Conservation (phyloP, 2,329 filamentous ascomycete species). For the Trichothecium sympodiale region DNA sequence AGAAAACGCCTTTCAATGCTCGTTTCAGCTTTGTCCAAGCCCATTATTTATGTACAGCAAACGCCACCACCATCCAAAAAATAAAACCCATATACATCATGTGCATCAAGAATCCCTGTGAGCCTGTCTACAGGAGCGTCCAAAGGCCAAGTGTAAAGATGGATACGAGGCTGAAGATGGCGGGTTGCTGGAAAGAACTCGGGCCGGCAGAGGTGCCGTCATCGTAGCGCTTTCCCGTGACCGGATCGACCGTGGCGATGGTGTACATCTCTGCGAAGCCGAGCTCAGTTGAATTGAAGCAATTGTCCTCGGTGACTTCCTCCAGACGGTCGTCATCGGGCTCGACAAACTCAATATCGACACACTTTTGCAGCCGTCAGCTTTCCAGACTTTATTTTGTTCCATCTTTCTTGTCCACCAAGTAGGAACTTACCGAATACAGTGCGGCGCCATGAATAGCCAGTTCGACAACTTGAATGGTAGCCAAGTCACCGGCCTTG, state of each 20-base stretch:
- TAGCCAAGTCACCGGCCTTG: constrained; percentile 75
- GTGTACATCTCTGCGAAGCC: constrained; percentile 70
- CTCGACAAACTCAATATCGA: constrained; percentile 85
- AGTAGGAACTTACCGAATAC: constrained; percentile 55
- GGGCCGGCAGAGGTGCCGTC: constrained; percentile 1
- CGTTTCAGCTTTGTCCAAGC: constrained; percentile 3
- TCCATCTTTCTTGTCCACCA: too few species aligned
- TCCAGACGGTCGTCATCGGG: constrained; percentile 55
- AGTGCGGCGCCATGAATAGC: constrained; percentile 76
- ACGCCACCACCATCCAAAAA: too few species aligned
- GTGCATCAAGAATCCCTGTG: too few species aligned
- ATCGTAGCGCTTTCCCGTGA: constrained; percentile 4
- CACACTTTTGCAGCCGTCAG: constrained; percentile 50
- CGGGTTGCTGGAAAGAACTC: too few species aligned
- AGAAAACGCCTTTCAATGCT: constrained; percentile 6
- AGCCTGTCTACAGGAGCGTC: too few species aligned
- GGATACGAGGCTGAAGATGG: too few species aligned
- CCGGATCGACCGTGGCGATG: constrained; percentile 30
- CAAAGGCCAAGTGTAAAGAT: too few species aligned
- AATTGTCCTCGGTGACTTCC: constrained; percentile 70
- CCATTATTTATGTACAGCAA: too few species aligned
- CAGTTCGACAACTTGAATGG: constrained; percentile 77
- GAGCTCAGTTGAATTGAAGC: constrained; percentile 75
- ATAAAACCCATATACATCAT: too few species aligned
- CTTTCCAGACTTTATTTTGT: not conserved